Percentiles rank a stretch among this genome's conserved stretches.
phyloP scores from a whole-genome alignment of 306 rosid species.

The Hippophae rhamnoides region DNA sequence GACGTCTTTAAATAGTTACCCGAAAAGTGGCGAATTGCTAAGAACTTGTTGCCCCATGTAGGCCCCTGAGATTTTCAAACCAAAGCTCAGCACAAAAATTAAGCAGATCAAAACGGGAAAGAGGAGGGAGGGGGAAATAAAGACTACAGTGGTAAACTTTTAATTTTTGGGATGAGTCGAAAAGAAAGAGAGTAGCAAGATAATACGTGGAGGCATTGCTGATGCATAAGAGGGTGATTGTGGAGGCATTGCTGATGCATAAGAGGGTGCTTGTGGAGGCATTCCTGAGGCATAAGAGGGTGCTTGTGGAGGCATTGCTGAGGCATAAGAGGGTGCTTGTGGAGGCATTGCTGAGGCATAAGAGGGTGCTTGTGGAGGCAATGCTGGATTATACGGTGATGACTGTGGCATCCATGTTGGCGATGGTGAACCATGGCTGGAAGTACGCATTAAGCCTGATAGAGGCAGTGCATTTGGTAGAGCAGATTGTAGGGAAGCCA shows the following conservation, averaged over 20 bases:
- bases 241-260: too few relatives aligned
- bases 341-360: too few relatives aligned
- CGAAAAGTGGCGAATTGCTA: constrained; percentile 42
- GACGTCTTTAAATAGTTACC: constrained; percentile 36
- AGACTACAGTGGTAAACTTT: background rate
- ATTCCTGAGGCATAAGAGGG: constrained; percentile 31
- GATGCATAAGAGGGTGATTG: constrained; percentile 33
- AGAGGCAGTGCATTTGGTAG: constrained; percentile 43
- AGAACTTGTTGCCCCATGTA: constrained; percentile 59
- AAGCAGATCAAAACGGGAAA: background rate
- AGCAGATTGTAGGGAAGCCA: constrained; percentile 61
- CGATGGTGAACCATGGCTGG: constrained; percentile 47
- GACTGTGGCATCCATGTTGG: constrained; percentile 54
- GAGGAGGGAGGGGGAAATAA: constrained; percentile 2
- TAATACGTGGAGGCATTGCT: constrained; percentile 52
- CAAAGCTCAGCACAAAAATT: constrained; percentile 26
- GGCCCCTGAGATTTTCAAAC: constrained; percentile 47
- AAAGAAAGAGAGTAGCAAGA: background rate
- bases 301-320: background rate
- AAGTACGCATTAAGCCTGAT: constrained; percentile 36
- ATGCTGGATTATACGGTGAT: constrained; percentile 32
- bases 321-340: too few relatives aligned
- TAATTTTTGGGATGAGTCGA: background rate
- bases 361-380: constrained; percentile 32
- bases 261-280: too few relatives aligned